Evolutionary conservation across 2,329 filamentous ascomycete species (phyloP).

Genomic region (Hypomyces rosellus): DNA sequence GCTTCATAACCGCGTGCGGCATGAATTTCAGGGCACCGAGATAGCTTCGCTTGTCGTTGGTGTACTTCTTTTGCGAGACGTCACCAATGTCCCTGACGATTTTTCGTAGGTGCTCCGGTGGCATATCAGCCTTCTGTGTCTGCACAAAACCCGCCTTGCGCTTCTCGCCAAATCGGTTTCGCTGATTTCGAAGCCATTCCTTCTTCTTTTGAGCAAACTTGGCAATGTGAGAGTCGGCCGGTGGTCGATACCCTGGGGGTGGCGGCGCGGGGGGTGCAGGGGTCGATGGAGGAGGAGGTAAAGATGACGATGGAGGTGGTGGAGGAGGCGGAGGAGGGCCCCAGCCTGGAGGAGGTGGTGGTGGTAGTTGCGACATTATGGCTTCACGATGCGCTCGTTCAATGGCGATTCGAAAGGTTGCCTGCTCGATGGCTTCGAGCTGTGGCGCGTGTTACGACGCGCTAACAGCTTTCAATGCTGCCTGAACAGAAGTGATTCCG

Average conservation of each 20-base stretch:
- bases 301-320: slow-evolving; percentile 47
- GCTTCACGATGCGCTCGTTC: slow-evolving; percentile 22
- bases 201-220: slow-evolving; percentile 99
- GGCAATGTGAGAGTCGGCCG: slow-evolving; percentile 74
- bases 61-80: slow-evolving; percentile 99
- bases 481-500: slow-evolving; percentile 1
- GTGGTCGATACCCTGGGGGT: slow-evolving; percentile 77
- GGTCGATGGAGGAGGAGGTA: slow-evolving; percentile 50
- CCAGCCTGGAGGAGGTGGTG: slow-evolving; percentile 54
- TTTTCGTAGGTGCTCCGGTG: slow-evolving; percentile 94
- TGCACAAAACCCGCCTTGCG: slow-evolving; percentile 93
- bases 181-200: slow-evolving; percentile 90
- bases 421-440: slow-evolving; percentile 27
- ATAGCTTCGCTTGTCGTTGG: slow-evolving; percentile 96
- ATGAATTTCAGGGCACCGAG: slow-evolving; percentile 97
- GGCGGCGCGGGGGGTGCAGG: slow-evolving; percentile 61
- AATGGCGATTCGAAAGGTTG: slow-evolving; percentile 18
- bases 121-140: slow-evolving; percentile 98
- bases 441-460: slow-evolving; percentile 30
- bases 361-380: slow-evolving; percentile 48
- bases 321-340: slow-evolving; percentile 51
- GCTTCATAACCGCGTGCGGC: slow-evolving; percentile 95
- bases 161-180: slow-evolving; percentile 94
- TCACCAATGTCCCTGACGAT: slow-evolving; percentile 98
- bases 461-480: slow-evolving; percentile 16